phyloP scores from a whole-genome alignment of 2,329 filamentous ascomycete species.

The Periglandula ipomoeae region DNA sequence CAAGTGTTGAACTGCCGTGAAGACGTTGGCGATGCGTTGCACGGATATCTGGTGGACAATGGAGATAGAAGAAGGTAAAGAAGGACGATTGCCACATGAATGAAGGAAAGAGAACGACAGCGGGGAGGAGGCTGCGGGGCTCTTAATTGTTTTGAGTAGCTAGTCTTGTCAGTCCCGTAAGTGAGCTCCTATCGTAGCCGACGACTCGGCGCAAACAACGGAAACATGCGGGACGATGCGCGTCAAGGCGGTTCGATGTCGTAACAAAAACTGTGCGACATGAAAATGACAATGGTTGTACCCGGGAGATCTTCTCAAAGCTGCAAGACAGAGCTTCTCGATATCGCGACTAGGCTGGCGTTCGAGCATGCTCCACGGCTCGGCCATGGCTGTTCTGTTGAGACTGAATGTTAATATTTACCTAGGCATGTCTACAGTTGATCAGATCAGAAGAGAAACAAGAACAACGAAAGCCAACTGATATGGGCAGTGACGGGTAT shows the following conservation, averaged over 20 bases:
- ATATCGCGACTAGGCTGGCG: no score
- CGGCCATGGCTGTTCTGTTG: no score
- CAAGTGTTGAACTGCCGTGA: background rate
- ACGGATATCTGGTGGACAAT: background rate
- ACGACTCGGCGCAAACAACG: conserved; percentile 16
- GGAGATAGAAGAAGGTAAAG: background rate
- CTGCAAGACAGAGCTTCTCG: background rate
- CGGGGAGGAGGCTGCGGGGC: conserved; percentile 4
- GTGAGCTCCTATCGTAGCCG: conserved; percentile 20
- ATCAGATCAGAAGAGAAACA: no score
- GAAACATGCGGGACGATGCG: conserved; percentile 23
- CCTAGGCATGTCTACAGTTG: no score
- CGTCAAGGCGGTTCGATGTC: background rate
- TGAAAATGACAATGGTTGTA: background rate
- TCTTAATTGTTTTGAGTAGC: background rate
- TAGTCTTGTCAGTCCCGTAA: conserved; percentile 18
- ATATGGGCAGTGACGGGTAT: no score
- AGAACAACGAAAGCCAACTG: no score
- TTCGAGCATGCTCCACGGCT: no score
- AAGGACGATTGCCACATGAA: conserved; percentile 1
- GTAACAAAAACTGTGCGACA: background rate
- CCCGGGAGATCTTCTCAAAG: background rate
- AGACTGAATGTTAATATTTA: no score
- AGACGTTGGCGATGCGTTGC: background rate
- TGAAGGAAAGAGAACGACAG: background rate